A percentile compares a stretch with the other conserved stretches of the same genome.
These are phyloP conservation scores for Aspergillus quadricinctus DNA, from an alignment of 2,329 filamentous ascomycete genomes.

Conservation along the genomic window DNA sequence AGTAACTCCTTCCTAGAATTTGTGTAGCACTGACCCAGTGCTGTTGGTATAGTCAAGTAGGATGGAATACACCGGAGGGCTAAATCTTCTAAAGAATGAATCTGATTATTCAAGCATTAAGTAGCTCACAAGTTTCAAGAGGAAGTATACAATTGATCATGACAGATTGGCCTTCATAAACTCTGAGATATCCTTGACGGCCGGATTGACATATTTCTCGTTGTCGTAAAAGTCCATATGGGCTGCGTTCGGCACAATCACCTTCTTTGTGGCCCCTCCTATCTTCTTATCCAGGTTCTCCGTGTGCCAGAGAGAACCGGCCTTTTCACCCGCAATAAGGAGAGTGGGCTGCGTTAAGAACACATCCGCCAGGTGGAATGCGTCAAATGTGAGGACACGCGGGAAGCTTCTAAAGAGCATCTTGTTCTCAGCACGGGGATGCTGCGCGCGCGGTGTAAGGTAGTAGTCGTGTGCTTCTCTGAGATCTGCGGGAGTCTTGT, in stretches of 20 bases:
- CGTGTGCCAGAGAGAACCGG: conserved; percentile 9
- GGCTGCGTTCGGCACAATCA: conserved; percentile 7
- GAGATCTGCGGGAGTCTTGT: conserved; percentile 10
- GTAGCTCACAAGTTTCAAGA: neutral
- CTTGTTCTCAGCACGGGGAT: no score
- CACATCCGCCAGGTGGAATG: neutral
- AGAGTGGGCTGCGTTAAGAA: neutral
- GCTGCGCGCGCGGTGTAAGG: conserved; percentile 6
- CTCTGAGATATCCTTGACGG: conserved; percentile 8
- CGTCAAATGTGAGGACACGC: no score
- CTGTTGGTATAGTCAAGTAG: neutral
- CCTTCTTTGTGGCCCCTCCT: conserved; percentile 11
- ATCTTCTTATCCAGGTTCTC: conserved; percentile 11
- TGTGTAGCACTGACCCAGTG: no score
- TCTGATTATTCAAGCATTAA: no score
- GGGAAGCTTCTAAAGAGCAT: no score
- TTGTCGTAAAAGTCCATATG: conserved; percentile 17
- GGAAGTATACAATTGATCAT: neutral
- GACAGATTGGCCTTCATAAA: conserved; percentile 5
- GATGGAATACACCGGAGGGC: neutral
- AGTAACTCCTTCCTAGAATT: no score
- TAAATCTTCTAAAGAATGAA: neutral
- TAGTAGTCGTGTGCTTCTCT: conserved; percentile 13
- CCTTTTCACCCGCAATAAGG: neutral
- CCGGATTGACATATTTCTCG: conserved; percentile 9